A percentile compares a stretch with the other conserved stretches of the same genome.
phyloP scores from a whole-genome alignment of 768 basidiomycete genomes.

The Termitomyces sp. region DNA sequence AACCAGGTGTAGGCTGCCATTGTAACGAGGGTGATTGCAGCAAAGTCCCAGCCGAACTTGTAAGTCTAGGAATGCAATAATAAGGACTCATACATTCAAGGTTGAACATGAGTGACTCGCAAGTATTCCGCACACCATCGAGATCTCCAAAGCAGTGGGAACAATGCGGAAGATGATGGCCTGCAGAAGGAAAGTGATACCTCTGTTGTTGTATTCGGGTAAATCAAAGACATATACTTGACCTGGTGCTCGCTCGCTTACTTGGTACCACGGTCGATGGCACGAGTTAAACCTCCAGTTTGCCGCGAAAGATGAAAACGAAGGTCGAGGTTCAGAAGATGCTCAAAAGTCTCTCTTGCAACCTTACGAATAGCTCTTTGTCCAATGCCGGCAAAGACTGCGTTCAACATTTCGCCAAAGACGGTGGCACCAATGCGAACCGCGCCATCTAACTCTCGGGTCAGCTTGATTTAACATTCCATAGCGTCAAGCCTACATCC shows the following conservation, averaged over 20 bases:
- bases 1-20: slow-evolving; percentile 96
- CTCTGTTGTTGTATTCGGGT: slow-evolving; percentile 39
- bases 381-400: slow-evolving; percentile 93
- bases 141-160: slow-evolving; percentile 93
- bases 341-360: slow-evolving; percentile 92
- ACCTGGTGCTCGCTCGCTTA: slow-evolving; percentile 28
- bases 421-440: slow-evolving; percentile 88
- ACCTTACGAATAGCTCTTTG: slow-evolving; percentile 93
- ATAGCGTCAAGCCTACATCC: slow-evolving; percentile 63
- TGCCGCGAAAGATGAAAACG: slow-evolving; percentile 90
- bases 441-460: slow-evolving; percentile 62
- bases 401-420: slow-evolving; percentile 89
- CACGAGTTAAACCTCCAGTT: slow-evolving; percentile 92
- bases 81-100: background rate
- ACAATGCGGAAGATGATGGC: slow-evolving; percentile 93
- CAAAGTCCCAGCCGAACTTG: slow-evolving; percentile 97
- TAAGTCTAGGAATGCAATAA: slow-evolving; percentile 57
- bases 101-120: slow-evolving; percentile 34
- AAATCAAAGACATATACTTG: background rate
- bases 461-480: background rate
- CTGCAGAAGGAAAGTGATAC: slow-evolving; percentile 92
- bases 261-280: slow-evolving; percentile 98
- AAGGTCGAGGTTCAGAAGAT: slow-evolving; percentile 85
- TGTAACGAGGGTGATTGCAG: slow-evolving; percentile 79
- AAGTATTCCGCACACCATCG: slow-evolving; percentile 95